Evolutionary conservation across 305 asterid genomes (phyloP).

Genomic region (Fraxinus velutina): DNA sequence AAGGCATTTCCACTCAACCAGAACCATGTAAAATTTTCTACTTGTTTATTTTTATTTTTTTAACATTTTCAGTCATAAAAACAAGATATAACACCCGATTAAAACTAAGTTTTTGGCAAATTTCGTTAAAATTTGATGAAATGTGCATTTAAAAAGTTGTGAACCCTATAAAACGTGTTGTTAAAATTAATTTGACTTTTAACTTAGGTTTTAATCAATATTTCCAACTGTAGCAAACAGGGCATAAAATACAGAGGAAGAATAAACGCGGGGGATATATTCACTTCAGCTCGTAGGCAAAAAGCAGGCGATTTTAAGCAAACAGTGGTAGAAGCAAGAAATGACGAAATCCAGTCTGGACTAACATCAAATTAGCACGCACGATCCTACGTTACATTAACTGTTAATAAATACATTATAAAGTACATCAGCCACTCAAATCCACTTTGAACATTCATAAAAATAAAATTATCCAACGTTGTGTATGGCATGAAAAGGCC

Average conservation of each 20-base stretch:
- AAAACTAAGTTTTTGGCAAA: too few relatives aligned
- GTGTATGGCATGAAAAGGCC: constrained; percentile 34
- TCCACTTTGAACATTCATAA: constrained; percentile 27
- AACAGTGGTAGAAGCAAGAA: constrained; percentile 19
- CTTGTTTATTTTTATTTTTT: not conserved
- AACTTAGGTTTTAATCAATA: not conserved
- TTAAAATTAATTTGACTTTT: too few relatives aligned
- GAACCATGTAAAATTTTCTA: not conserved
- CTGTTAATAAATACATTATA: constrained; percentile 30
- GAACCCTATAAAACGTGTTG: too few relatives aligned
- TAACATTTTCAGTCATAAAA: not conserved
- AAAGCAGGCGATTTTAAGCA: not conserved
- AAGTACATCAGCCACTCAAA: constrained; percentile 39
- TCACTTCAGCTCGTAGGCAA: not conserved
- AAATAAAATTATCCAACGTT: constrained; percentile 21
- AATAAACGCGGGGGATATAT: not conserved
- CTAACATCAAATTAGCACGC: constrained; percentile 56
- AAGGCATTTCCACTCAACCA: not conserved
- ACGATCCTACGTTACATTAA: constrained; percentile 51
- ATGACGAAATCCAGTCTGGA: constrained; percentile 24
- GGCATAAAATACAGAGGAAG: not conserved
- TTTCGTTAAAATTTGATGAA: too few relatives aligned
- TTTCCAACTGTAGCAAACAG: not conserved
- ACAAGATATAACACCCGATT: too few relatives aligned
- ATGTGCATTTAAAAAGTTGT: too few relatives aligned